These are phyloP conservation scores for Isabelozyma heimii DNA, from an alignment of 805 yeast genomes.

Conservation along the genomic window DNA sequence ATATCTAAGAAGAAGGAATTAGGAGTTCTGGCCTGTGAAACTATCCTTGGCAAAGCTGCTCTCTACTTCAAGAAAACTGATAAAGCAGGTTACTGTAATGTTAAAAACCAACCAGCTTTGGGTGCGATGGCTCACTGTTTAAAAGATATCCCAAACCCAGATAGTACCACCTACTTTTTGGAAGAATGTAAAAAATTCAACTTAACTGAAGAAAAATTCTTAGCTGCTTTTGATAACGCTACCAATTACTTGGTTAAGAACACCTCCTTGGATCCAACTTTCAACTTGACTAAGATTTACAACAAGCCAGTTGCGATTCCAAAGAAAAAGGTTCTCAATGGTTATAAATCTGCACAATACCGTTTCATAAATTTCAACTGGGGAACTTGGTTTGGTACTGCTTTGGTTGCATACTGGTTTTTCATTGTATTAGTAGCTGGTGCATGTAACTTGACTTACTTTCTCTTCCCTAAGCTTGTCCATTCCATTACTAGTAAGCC, in stretches of 20 bases:
- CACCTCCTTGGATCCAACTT: constrained; percentile 19
- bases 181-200: constrained; percentile 18
- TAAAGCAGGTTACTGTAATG: constrained; percentile 29
- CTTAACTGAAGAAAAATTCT: constrained; percentile 29
- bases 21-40: constrained; percentile 24
- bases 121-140: constrained; percentile 39
- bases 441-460: constrained; percentile 23
- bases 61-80: constrained; percentile 21
- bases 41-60: constrained; percentile 22
- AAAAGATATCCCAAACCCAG: constrained; percentile 15
- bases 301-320: constrained; percentile 35
- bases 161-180: constrained; percentile 21
- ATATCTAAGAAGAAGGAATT: constrained; percentile 22
- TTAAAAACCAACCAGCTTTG: constrained; percentile 34
- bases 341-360: constrained; percentile 23
- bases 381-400: constrained; percentile 34
- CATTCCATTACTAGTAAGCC: constrained; percentile 25
- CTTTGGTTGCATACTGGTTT: constrained; percentile 28
- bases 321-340: constrained; percentile 21
- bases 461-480: constrained; percentile 19
- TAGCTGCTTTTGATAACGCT: constrained; percentile 41
- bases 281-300: constrained; percentile 24
- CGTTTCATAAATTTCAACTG: constrained; percentile 35
- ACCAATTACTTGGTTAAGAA: constrained; percentile 33
- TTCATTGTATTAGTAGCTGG: constrained; percentile 30